Evolutionary conservation across 176 grass and related monocot species (phyloP).

Genomic region (Rhynchospora tenuis): DNA sequence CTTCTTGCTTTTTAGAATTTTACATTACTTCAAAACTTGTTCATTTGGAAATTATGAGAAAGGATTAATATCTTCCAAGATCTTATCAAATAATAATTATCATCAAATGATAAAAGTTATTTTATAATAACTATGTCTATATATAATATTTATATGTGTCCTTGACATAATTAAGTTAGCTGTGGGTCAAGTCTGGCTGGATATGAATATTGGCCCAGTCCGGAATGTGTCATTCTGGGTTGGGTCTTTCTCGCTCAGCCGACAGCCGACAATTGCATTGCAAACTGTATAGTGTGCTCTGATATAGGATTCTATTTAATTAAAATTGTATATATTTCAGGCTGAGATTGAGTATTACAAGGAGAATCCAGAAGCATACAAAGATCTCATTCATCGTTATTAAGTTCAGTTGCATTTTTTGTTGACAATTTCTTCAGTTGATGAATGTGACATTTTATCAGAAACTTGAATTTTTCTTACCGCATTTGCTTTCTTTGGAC

Average conservation of each 20-base stretch:
- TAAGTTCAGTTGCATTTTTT: constrained; percentile 21
- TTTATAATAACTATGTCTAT: background rate
- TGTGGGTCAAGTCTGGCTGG: background rate
- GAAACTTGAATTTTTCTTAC: background rate
- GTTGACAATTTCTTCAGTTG: background rate
- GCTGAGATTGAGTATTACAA: constrained; percentile 68
- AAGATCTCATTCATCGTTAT: constrained; percentile 77
- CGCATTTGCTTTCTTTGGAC: background rate
- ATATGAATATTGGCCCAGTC: background rate
- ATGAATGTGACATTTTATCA: background rate
- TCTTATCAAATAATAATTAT: background rate
- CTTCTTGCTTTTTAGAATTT: background rate
- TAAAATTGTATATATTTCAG: constrained; percentile 27
- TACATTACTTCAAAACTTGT: background rate
- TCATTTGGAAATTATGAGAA: background rate
- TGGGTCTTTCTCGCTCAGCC: background rate
- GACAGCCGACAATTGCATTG: too few species aligned
- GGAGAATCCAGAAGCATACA: constrained; percentile 49
- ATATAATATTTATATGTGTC: background rate
- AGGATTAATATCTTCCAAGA: background rate
- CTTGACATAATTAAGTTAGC: background rate
- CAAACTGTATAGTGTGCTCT: background rate
- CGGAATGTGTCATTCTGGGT: background rate
- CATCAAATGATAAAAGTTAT: background rate
- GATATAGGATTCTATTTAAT: background rate